Base-by-base conservation (phyloP, 768 basidiomycete species). In the Tylopilus rubrobrunneus region DNA sequence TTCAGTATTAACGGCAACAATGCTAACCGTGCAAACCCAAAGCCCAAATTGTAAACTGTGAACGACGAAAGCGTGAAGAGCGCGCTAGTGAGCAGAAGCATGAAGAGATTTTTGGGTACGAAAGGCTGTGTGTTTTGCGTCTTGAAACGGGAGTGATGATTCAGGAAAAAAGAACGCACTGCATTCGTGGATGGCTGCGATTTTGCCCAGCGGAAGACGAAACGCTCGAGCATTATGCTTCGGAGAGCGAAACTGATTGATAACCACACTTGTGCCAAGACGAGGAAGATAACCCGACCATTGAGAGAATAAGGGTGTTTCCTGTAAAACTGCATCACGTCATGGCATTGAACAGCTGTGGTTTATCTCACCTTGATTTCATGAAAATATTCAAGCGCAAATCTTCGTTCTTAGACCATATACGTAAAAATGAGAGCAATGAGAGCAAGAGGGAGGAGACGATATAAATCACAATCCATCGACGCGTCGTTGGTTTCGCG, bases 231-330 rank as follows among this genome's bases (percentile, higher is more conserved):
- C 67, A 87, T 76, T n/a, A 84, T 67, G 33, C 79, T 82, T 7
- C 87, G 77, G 21, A 86, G 64, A 2, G 76, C 68, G 56, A 78
- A 88, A 2, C 73, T 71, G 7, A 70, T 41, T 0, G 81, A 80
- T 9, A 78, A 61, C 40, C 71, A 69, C 3, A 75, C 10, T 62
- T 89, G 87, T 0, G 81, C 76, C 45, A 80, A 58, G 25, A 81
- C 49, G 17, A 88, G 65, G 62, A 86, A 87, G 8, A 89, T 57
- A 6, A 87, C 70, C 17, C 81, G 80, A 1, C 86, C 86, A 49
- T 89, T 89, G 21, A 89, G 73, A 61, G 88, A 84, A 57, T 82
- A 80, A 0, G 86, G 87, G 55, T 90, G 86, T 68, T 86, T 89
- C 62, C 87, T 89, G 56, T 43, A n/a, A 4, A 37, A 40, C 21